Evolutionary conservation across 2,329 filamentous ascomycete genomes (phyloP), one percentile per base, ranked within the genome.

Genomic region (Tolypocladium pustulatum): DNA sequence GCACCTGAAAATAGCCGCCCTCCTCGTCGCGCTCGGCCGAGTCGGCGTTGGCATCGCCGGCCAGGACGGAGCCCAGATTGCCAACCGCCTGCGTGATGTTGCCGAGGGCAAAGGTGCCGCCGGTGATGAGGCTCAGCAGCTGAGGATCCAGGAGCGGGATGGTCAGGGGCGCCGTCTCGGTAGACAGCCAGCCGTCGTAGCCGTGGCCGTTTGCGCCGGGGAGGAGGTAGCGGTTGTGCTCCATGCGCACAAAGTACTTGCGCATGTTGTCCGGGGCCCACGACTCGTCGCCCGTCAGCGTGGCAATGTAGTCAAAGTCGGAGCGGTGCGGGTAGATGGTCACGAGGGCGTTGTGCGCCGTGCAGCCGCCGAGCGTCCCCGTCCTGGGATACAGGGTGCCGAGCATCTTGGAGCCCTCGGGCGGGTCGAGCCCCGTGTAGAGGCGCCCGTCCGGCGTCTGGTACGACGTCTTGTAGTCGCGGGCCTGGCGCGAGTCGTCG

Each of bases 181-280:
- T 83, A 32, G 70, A 68, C 22, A 85, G 73, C 83, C 82, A 86
- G 30, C 83, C 84, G 36, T 77, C 65, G 61, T 76, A 81, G 15
- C 84, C 84, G 63, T 87, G 84, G 6, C 81, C 82, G 46, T 51
- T 56, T 66, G 60, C n/a, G 4, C 55, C 56, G 9, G 59, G 58
- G 36, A 61, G 58, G 25, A 66, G 57, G 66, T 86, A 83, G 34
- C 74, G 65, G 71, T 80, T 80, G 53, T 76, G 75, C 71, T 88
- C 84, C 13, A 87, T 67, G 64, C 76, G 78, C 64, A 75, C 68
- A 59, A 81, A 82, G 69, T 86, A 85, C 61, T 78, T 73, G 60
- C 83, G 76, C 83, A 88, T 87, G 61, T 83, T 83, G 6, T 73
- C 71, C 0, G 83, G 73, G 0, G 73, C 70, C 84, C 85, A 88